phyloP scores from a whole-genome alignment of 2,329 filamentous ascomycete species.

The Bisporella sp. region DNA sequence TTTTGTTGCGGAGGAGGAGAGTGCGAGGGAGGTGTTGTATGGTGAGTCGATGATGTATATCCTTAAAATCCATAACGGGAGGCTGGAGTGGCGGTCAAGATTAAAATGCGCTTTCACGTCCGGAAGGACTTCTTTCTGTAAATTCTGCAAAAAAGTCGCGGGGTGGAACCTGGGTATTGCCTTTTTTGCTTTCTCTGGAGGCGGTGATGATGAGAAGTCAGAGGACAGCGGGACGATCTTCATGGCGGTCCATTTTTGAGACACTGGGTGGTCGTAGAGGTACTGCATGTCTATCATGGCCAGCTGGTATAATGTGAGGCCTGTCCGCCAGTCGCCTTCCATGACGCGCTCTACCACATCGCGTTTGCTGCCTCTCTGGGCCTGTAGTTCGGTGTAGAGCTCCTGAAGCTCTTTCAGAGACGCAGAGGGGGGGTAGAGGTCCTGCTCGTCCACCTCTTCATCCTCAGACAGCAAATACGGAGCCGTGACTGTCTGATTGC shows the following conservation, averaged over 20 bases:
- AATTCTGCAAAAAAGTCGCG: conserved; percentile 68
- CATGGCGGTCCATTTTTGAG: conserved; percentile 58
- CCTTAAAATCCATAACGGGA: conserved; percentile 68
- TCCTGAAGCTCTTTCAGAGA: conserved; percentile 61
- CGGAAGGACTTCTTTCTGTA: conserved; percentile 68
- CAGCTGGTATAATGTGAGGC: conserved; percentile 57
- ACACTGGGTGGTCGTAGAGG: conserved; percentile 56
- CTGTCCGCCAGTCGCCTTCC: conserved; percentile 63
- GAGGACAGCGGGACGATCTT: conserved; percentile 45
- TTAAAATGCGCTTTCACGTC: conserved; percentile 81
- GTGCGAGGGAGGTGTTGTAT: conserved; percentile 57
- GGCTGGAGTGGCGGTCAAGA: conserved; percentile 60
- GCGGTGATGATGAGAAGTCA: conserved; percentile 24
- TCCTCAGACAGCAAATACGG: conserved; percentile 50
- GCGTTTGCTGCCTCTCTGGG: conserved; percentile 52
- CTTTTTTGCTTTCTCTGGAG: conserved; percentile 34
- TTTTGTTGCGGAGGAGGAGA: conserved; percentile 23
- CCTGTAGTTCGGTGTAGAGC: conserved; percentile 53
- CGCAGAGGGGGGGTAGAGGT: conserved; percentile 61
- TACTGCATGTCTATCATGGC: conserved; percentile 64
- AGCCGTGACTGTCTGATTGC: conserved; percentile 50
- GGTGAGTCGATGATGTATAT: conserved; percentile 76
- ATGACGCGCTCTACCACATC: conserved; percentile 58
- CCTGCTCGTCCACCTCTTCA: conserved; percentile 51
- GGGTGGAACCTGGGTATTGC: conserved; percentile 70